phyloP scores from a whole-genome alignment of 495 filamentous ascomycete species.

The Aspergillus sclerotioniger region DNA sequence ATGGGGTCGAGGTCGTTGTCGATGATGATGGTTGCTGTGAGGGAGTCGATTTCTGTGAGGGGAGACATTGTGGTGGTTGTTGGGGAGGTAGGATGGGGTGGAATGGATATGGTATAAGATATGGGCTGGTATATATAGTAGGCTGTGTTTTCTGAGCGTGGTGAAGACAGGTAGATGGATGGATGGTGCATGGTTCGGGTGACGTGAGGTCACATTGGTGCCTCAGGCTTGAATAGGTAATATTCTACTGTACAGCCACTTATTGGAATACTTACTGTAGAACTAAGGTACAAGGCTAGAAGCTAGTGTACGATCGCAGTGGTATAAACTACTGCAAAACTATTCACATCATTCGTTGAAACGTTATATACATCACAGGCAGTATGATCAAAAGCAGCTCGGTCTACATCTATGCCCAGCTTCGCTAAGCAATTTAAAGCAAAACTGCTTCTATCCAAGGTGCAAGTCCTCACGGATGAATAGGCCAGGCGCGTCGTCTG shows the following conservation, averaged over 20 bases:
- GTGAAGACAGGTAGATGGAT: no score
- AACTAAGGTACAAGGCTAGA: no score
- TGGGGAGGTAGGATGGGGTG: no score
- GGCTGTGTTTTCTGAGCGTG: no score
- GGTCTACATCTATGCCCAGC: neutral
- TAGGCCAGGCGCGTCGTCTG: neutral
- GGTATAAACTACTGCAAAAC: neutral
- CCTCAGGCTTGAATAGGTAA: no score
- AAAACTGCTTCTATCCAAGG: slow-evolving; percentile 1
- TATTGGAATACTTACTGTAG: no score
- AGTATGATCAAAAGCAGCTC: neutral
- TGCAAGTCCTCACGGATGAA: neutral
- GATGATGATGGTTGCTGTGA: slow-evolving; percentile 49
- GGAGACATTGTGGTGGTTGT: slow-evolving; percentile 5
- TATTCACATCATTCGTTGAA: slow-evolving; percentile 5
- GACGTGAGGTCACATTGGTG: no score
- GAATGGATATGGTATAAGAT: no score
- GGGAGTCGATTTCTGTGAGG: slow-evolving; percentile 46
- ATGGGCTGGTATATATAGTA: no score
- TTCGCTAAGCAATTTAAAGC: neutral
- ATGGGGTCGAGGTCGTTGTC: slow-evolving; percentile 61
- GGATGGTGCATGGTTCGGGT: no score
- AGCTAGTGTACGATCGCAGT: no score
- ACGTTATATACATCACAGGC: slow-evolving; percentile 12
- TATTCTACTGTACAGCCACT: no score